Evolutionary conservation across 2,329 filamentous ascomycete genomes (phyloP), one percentile per base, ranked within the genome.

Genomic region (Aureobasidium sp.): DNA sequence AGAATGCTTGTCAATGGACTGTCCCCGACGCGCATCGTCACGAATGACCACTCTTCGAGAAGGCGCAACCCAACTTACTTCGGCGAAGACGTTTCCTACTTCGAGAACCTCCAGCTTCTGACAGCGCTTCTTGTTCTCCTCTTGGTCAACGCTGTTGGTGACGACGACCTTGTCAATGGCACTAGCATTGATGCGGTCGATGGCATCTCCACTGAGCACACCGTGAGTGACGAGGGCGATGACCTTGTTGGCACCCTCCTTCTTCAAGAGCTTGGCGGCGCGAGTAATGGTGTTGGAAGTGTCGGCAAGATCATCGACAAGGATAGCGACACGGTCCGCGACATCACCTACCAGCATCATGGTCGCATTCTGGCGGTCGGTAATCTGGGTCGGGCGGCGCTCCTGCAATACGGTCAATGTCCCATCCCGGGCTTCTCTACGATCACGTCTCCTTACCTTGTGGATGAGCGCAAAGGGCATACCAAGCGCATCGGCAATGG

Each of bases 391-490:
- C 31, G 91, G 91, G 52, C 91, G 88, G 68, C 91, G 90, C 83
- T 96, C 91, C 89, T 92, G 65, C 60, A 25, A 62, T 27, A 55
- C 53, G 49, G 74, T 64, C 61, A 65, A 25, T 25, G 36, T 11
- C 44, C 8, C 39, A 48, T 36, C 20, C 17, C 29, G 42, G 49
- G 31, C 29, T 12, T 31, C n/a, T 31, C 25, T 56, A 41, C 31
- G 12, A 25, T 6, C 49, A 41, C 36, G 22, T 41, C 6, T 25
- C 71, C 77, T 74, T 81, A 90, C 91, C 87, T 97, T 99, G 82
- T 99, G 94, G 70, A 99, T 99, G 63, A 99, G 84, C 52, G 94
- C 94, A 78, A 99, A 97, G 64, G 94, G 91, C 81, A 97, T 91
- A 68, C 91, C 90, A 66, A 97, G 83, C 65, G 88, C 87, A 76